Conservation (phyloP, 306 rosid genomes). For the Datisca glomerata region DNA sequence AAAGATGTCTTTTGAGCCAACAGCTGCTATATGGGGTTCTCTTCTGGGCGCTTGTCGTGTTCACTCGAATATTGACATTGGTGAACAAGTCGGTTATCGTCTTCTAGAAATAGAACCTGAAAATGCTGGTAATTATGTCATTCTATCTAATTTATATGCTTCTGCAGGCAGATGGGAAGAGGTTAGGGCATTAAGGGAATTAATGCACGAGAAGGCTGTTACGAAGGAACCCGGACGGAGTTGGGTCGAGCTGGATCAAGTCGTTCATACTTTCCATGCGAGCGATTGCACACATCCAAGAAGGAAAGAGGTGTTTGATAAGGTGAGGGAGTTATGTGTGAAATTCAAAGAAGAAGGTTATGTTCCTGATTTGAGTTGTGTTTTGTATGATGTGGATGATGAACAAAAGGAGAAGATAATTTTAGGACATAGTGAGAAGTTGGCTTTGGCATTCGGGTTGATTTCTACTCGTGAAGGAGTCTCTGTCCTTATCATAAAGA, state of each 20-base stretch:
- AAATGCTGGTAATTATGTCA: conserved; percentile 80
- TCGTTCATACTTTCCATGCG: conserved; percentile 72
- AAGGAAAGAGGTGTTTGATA: conserved; percentile 51
- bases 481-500: conserved; percentile 61
- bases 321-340: conserved; percentile 45
- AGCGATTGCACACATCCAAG: conserved; percentile 77
- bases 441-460: conserved; percentile 70
- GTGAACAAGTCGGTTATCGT: conserved; percentile 46
- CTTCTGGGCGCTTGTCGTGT: conserved; percentile 79
- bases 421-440: conserved; percentile 70
- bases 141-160: conserved; percentile 80
- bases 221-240: conserved; percentile 76
- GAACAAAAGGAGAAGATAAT: conserved; percentile 88
- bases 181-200: conserved; percentile 44
- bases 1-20: conserved; percentile 52
- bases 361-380: conserved; percentile 72
- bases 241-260: conserved; percentile 71
- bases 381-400: conserved; percentile 70
- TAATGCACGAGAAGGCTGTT: conserved; percentile 56
- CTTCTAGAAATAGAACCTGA: conserved; percentile 72
- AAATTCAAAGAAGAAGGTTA: conserved; percentile 65
- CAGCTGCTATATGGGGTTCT: conserved; percentile 77
- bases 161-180: conserved; percentile 87
- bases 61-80: conserved; percentile 52
- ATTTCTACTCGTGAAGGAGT: conserved; percentile 38